Evolutionary conservation across 2,329 filamentous ascomycete species (phyloP), one percentile per base, ranked within the genome.

Genomic region (Talaromyces albobiverticillius): DNA sequence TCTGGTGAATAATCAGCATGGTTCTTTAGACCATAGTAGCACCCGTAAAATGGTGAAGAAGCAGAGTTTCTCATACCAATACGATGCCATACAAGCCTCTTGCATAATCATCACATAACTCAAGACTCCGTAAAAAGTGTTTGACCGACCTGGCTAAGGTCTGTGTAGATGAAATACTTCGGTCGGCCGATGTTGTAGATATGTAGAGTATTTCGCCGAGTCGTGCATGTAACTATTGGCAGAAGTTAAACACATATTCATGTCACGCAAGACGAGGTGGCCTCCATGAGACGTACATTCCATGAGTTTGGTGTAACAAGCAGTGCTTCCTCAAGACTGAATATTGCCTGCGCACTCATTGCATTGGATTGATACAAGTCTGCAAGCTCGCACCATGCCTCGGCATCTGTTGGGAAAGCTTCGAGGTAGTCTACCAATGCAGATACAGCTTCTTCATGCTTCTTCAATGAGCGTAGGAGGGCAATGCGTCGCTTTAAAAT

Each of bases 41-140:
- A 11, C 10, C 36, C 16, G 16, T 9, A 9, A 22, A 11, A 20
- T n/a, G n/a, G n/a, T n/a, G n/a, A n/a, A n/a, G n/a, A 29, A 29
- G 26, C 26, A 40, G 36, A 20, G 36, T 11, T 14, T 13, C 3
- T 25, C 82, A 64, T 72, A 91, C 87, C 71, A 92, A 71, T 69
- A 93, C 94, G 56, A 99, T 76, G 6, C 94, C 94, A 71, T 96
- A 97, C 70, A 91, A 95, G 1, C 92, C 94, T 57, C 94, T 85
- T 58, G 97, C 73, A 68, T 96, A 97, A 67, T 91, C 86, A 63
- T 96, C 89, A 66, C 94, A 97, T 50, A 99, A 82, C 74, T 99
- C 94, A 60, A 97, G 84, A 65, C 91, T 94, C 63, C 94, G 84
- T 68, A 88, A 89, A 72, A 95, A 97, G 60, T 92, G 84, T 67